Percentiles rank a stretch among this genome's conserved stretches.
phyloP scores from a whole-genome alignment of 129 eudicot species.

The Arctium lappa region DNA sequence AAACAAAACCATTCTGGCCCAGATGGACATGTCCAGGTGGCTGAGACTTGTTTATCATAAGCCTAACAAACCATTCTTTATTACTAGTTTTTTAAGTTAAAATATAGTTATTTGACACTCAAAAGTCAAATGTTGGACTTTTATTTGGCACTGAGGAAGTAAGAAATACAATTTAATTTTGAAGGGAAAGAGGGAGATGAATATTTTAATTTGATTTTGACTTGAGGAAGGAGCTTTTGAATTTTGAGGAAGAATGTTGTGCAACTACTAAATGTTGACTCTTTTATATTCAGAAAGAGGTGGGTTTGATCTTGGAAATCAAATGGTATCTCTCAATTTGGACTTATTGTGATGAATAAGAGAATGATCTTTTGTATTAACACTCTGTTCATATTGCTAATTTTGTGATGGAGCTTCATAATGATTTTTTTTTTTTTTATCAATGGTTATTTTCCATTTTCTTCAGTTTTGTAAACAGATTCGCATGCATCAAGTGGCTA shows the following conservation, averaged over 20 bases:
- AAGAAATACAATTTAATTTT: not conserved
- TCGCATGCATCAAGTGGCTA: not conserved
- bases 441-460: not conserved
- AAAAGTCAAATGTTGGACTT: not conserved
- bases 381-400: not conserved
- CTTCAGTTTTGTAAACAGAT: not conserved
- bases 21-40: not conserved
- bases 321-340: not conserved
- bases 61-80: not conserved
- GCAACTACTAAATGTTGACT: not conserved
- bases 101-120: not conserved
- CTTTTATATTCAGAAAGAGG: not conserved
- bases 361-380: not conserved
- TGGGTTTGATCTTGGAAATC: slow-evolving; percentile 4
- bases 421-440: not conserved
- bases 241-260: not conserved
- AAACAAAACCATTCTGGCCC: not conserved
- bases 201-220: not conserved
- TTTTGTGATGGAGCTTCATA: not conserved
- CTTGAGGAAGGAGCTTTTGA: not conserved
- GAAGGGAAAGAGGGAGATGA: not conserved
- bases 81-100: not conserved
- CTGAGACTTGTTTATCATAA: no score
- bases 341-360: not conserved
- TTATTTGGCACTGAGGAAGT: not conserved